A percentile compares a stretch with the other conserved stretches of the same genome.
These are phyloP conservation scores for Agaricales sp. DNA, from an alignment of 1,284 basidiomycete species.

Conservation along the genomic window DNA sequence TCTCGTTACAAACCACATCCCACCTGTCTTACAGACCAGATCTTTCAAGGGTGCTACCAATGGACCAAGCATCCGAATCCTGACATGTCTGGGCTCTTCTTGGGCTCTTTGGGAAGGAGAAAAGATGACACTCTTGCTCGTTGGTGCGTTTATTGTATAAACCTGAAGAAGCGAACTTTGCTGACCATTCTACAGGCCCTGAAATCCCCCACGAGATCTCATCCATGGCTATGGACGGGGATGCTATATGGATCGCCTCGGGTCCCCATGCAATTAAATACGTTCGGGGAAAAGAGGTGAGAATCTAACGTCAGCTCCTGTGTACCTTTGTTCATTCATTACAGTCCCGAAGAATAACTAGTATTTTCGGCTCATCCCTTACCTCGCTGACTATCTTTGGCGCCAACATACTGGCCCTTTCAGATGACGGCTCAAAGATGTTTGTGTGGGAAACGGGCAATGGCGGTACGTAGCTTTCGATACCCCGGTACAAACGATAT, in stretches of 20 bases:
- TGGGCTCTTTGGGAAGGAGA: slow-evolving; percentile 98
- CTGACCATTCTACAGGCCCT: slow-evolving; percentile 46
- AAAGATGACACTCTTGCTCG: slow-evolving; percentile 88
- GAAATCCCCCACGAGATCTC: slow-evolving; percentile 69
- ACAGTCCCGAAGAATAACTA: slow-evolving; percentile 44
- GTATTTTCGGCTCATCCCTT: slow-evolving; percentile 52
- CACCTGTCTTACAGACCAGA: slow-evolving; percentile 82
- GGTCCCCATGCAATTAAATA: slow-evolving; percentile 73
- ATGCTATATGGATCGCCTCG: slow-evolving; percentile 77
- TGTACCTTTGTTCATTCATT: slow-evolving; percentile 9
- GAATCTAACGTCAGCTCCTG: slow-evolving; percentile 11
- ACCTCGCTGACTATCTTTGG: slow-evolving; percentile 71
- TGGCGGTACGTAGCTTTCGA: slow-evolving; percentile 34
- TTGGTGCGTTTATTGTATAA: slow-evolving; percentile 52
- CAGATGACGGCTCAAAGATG: slow-evolving; percentile 74
- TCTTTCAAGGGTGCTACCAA: slow-evolving; percentile 82
- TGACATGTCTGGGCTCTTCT: slow-evolving; percentile 83
- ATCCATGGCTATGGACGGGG: slow-evolving; percentile 74
- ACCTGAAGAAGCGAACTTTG: too few relatives aligned
- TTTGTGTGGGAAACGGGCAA: slow-evolving; percentile 70
- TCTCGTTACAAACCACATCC: slow-evolving; percentile 85
- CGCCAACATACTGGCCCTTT: slow-evolving; percentile 67
- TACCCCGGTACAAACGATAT: not conserved
- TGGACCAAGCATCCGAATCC: slow-evolving; percentile 71
- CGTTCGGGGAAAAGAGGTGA: slow-evolving; percentile 78